Evolutionary conservation across 371 early-diverging fungal species (phyloP).

Genomic region (Apophysomyces trapeziformis): DNA sequence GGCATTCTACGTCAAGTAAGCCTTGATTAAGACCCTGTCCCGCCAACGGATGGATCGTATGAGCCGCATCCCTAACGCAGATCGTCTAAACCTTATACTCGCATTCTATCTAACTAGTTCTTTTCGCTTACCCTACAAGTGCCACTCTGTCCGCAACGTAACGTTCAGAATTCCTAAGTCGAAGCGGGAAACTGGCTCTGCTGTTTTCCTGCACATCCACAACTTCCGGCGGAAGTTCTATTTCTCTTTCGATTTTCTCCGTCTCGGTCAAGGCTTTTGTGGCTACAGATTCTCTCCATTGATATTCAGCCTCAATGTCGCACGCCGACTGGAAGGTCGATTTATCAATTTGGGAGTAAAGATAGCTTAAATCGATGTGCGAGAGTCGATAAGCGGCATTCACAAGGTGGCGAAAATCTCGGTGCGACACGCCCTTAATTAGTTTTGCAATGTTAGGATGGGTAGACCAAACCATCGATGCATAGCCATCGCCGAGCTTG

Average conservation of each 20-base stretch:
- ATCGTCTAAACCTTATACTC: background rate
- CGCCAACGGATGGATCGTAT: slow-evolving; percentile 94
- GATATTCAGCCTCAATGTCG: slow-evolving; percentile 62
- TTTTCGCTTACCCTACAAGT: slow-evolving; percentile 74
- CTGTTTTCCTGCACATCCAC: slow-evolving; percentile 67
- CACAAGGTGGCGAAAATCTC: slow-evolving; percentile 71
- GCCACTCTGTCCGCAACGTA: slow-evolving; percentile 83
- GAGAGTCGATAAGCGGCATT: slow-evolving; percentile 84
- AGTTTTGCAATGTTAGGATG: slow-evolving; percentile 65
- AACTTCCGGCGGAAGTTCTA: slow-evolving; percentile 66
- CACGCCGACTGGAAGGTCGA: slow-evolving; percentile 39
- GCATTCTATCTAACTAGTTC: too few relatives aligned
- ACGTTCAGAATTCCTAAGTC: slow-evolving; percentile 76
- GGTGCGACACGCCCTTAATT: slow-evolving; percentile 63
- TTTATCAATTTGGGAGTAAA: slow-evolving; percentile 60
- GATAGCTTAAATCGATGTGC: slow-evolving; percentile 73
- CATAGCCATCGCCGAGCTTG: slow-evolving; percentile 61
- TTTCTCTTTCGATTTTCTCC: slow-evolving; percentile 27
- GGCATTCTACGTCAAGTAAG: slow-evolving; percentile 79
- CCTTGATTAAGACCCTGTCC: slow-evolving; percentile 97
- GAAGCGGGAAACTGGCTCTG: slow-evolving; percentile 86
- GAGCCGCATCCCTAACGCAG: slow-evolving; percentile 89
- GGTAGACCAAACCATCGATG: slow-evolving; percentile 94
- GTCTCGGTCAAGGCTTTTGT: slow-evolving; percentile 30
- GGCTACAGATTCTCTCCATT: slow-evolving; percentile 68